phyloP scores from a whole-genome alignment of 1,284 basidiomycete species.

The Cutaneotrichosporon curvatum region DNA sequence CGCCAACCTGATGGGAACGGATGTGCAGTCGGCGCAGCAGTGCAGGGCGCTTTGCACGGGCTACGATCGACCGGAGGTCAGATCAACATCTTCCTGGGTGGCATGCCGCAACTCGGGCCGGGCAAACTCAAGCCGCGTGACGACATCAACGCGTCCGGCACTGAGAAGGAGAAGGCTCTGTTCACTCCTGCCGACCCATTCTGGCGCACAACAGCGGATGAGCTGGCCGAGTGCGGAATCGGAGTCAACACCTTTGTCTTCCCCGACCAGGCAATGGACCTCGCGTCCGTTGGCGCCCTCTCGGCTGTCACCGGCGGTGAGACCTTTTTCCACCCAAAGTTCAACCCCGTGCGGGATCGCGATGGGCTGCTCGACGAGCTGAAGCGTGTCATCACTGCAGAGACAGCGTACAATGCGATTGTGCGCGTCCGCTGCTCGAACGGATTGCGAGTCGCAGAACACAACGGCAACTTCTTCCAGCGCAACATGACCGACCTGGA shows the following conservation, averaged over 20 bases:
- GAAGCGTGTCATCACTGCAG: slow-evolving; percentile 61
- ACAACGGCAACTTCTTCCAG: slow-evolving; percentile 78
- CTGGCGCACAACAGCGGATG: slow-evolving; percentile 78
- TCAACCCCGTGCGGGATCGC: slow-evolving; percentile 65
- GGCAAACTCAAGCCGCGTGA: slow-evolving; percentile 60
- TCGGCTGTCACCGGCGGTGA: slow-evolving; percentile 83
- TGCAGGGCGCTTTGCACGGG: slow-evolving; percentile 65
- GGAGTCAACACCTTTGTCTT: slow-evolving; percentile 87
- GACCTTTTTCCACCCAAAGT: slow-evolving; percentile 85
- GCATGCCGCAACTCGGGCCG: slow-evolving; percentile 68
- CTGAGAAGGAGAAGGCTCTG: slow-evolving; percentile 78
- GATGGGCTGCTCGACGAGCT: slow-evolving; percentile 66
- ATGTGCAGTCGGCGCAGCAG: slow-evolving; percentile 70
- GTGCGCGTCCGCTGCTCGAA: slow-evolving; percentile 79
- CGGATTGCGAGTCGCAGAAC: slow-evolving; percentile 65
- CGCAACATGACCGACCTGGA: slow-evolving; percentile 69
- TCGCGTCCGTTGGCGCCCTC: slow-evolving; percentile 75
- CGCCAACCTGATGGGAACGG: slow-evolving; percentile 44
- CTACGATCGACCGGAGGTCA: slow-evolving; percentile 81
- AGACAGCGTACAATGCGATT: slow-evolving; percentile 72
- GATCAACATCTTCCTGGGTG: slow-evolving; percentile 71
- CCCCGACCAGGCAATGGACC: slow-evolving; percentile 73
- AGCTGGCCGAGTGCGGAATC: slow-evolving; percentile 81
- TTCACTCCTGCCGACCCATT: slow-evolving; percentile 67
- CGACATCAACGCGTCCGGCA: slow-evolving; percentile 72